Base-by-base conservation (phyloP, 163 green algal species). In the Scenedesmus sp. region DNA sequence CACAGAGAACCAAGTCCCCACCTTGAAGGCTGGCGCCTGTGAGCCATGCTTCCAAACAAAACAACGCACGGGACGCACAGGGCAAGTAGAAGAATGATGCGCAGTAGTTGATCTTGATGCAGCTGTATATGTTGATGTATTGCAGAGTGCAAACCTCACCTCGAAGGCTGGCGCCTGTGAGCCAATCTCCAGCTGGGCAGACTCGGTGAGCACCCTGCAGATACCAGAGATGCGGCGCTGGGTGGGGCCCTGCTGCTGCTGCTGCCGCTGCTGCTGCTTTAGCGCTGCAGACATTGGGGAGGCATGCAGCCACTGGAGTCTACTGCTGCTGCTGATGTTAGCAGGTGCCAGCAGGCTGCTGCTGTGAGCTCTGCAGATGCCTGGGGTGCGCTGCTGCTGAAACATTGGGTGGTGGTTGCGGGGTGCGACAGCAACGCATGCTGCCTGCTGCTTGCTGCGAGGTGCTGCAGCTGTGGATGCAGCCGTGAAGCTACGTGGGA, bases 161-260 rank as follows among this genome's bases (percentile, higher is more conserved):
- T 86, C 89, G 57, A 92, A 92, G 23, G 62, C 18, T 16, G 89
- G 89, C 4, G 89, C 89, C 18, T 66, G 9, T 16, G 89, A 85
- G 4, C 89, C 89, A 7, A 92, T 55, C 8, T 52, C 62, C 82
- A 92, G 46, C n/a, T 86, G 16, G 18, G 55, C 66, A 4, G 62
- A 86, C 8, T 90, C 89, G 1, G 89, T 90, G 18, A 92, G 89
- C 89, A 92, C 89, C 89, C 89, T 92, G 84, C 89, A 89, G 13
- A 66, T 55, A 34, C 55, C 54, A 87, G 52, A 46, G 23, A 73
- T 73, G 16, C 59, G 82, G 82, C 52, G 54, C 82, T 46, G 57
- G 54, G 54, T 64, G 18, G 10, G 82, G 56, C 82, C 26, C 54
- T 70, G 77, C 77, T 13, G 77, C 77, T 57, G 77, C 52, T 85